These are phyloP conservation scores for Ophiocytium majus DNA, from an alignment of 352 stramenopile species.

Conservation along the genomic window DNA sequence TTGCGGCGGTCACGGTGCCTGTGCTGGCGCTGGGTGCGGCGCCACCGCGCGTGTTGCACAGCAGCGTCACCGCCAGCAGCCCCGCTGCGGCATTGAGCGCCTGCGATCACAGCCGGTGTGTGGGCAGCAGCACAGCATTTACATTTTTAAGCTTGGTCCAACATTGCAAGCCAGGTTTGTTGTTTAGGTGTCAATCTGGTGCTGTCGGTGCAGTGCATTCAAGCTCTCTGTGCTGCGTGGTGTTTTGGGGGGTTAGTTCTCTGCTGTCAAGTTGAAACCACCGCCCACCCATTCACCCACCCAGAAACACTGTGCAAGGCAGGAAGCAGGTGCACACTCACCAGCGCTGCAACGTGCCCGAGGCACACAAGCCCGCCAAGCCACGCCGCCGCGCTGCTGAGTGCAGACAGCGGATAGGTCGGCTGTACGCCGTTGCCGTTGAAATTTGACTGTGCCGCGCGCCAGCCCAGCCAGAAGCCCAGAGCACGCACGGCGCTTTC, in stretches of 20 bases:
- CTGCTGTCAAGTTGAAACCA: background rate
- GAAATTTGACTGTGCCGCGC: background rate
- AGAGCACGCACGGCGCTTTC: background rate
- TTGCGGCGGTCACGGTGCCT: no score
- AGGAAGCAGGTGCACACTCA: constrained; percentile 4
- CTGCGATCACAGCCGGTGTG: no score
- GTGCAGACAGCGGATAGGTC: background rate
- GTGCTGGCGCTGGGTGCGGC: no score
- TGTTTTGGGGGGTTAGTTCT: background rate
- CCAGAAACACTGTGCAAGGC: no score
- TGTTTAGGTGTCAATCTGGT: background rate
- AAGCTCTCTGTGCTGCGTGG: no score
- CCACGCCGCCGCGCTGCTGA: background rate
- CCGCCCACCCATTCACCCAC: background rate
- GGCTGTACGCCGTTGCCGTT: background rate
- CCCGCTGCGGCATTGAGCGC: background rate
- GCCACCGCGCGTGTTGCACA: background rate
- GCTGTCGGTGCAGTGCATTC: background rate
- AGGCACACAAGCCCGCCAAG: background rate
- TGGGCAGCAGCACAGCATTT: background rate
- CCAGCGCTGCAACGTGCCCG: background rate
- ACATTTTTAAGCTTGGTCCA: background rate
- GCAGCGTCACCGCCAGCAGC: background rate
- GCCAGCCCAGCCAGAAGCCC: constrained; percentile 9
- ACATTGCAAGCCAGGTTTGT: no score